A percentile compares a stretch with the other conserved stretches of the same genome.
phyloP scores from a whole-genome alignment of 306 rosid species.

The Lotus japonicus region DNA sequence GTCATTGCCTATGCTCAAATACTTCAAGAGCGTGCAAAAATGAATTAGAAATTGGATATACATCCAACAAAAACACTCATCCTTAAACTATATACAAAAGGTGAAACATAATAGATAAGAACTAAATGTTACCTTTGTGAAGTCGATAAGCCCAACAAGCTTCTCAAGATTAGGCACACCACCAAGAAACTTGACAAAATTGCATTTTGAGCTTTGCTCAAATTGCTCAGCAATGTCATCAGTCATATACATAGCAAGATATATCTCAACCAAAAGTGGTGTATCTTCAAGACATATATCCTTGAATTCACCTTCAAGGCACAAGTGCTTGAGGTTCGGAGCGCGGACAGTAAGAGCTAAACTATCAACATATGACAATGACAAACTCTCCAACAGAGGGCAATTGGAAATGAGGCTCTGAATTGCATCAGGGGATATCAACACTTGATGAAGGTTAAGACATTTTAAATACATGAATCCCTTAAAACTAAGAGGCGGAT shows the following conservation, averaged over 20 bases:
- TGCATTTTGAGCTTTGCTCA: constrained; percentile 58
- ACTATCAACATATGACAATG: constrained; percentile 58
- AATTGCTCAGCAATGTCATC: constrained; percentile 58
- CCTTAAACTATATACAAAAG: background rate
- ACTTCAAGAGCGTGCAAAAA: constrained; percentile 38
- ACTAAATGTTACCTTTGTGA: constrained; percentile 67
- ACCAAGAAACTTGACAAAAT: constrained; percentile 74
- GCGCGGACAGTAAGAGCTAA: constrained; percentile 58
- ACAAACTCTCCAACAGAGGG: constrained; percentile 69
- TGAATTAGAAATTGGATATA: background rate
- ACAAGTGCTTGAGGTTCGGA: constrained; percentile 71
- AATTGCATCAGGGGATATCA: constrained; percentile 57
- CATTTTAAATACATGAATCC: constrained; percentile 58
- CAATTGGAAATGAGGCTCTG: constrained; percentile 72
- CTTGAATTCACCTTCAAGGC: constrained; percentile 83
- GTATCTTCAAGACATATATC: constrained; percentile 71
- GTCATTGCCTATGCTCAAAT: constrained; percentile 79
- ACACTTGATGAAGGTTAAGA: constrained; percentile 73
- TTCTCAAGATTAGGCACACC: constrained; percentile 79
- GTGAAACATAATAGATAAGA: background rate
- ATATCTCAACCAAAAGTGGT: constrained; percentile 57
- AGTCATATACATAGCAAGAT: constrained; percentile 65
- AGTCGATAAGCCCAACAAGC: constrained; percentile 71
- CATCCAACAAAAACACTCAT: background rate
- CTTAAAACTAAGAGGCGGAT: constrained; percentile 62